phyloP scores from a whole-genome alignment of 768 basidiomycete genomes.

The Termitomyces sp. region DNA sequence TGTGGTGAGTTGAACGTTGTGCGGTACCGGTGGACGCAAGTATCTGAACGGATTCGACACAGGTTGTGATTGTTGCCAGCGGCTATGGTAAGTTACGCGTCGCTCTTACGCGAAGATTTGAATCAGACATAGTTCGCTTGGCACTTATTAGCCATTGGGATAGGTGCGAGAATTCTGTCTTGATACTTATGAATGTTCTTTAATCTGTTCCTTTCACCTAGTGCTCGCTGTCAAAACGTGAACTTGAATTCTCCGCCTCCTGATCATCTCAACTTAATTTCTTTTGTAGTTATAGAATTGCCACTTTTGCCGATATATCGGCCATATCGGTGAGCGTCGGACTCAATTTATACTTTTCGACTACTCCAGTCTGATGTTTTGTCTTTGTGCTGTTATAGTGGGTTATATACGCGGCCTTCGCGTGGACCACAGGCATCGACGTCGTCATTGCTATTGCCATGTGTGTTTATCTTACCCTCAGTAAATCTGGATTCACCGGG shows the following conservation, averaged over 20 bases:
- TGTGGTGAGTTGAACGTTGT: conserved; percentile 9
- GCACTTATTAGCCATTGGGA: conserved; percentile 17
- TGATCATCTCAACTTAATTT: neutral
- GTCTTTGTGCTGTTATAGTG: conserved; percentile 16
- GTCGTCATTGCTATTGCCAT: conserved; percentile 24
- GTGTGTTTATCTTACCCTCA: conserved; percentile 24
- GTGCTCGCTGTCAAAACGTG: conserved; percentile 23
- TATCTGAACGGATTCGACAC: neutral
- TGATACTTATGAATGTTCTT: neutral
- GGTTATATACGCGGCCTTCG: conserved; percentile 25
- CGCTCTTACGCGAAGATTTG: neutral
- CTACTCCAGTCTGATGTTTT: neutral
- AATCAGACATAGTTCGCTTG: neutral
- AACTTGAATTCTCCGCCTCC: neutral
- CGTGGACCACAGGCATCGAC: conserved; percentile 23
- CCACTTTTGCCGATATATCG: conserved; percentile 15
- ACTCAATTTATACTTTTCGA: neutral
- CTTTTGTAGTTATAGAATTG: conserved; percentile 12
- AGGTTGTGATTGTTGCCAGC: conserved; percentile 5
- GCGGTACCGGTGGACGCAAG: neutral
- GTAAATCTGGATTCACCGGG: conserved; percentile 21
- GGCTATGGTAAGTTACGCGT: conserved; percentile 21
- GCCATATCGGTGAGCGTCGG: conserved; percentile 16
- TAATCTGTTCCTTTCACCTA: neutral
- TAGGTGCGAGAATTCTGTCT: conserved; percentile 11